Evolutionary conservation across 2,329 filamentous ascomycete genomes (phyloP), one percentile per base, ranked within the genome.

Genomic region (Colletotrichum truncatum): DNA sequence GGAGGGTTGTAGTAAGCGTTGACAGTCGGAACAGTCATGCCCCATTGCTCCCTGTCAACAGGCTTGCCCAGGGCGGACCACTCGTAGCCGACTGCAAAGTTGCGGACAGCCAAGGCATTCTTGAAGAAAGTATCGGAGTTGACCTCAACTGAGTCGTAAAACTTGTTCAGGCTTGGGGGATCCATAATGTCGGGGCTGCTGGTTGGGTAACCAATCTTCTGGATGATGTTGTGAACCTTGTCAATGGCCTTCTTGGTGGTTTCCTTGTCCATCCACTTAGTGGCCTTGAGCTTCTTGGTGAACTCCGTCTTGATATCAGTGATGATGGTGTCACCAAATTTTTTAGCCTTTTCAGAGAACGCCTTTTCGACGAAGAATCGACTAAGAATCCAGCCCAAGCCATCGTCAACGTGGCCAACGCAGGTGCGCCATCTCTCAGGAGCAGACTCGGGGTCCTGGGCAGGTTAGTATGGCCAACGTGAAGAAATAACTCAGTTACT

Each of bases 281-380:
- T 86, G 3, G 79, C 76, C 34, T 85, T 80, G 46, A 92, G 77
- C 64, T 86, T 90, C 61, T 86, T 73, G 3, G 85, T 84, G 70
- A 93, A 93, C 18, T 87, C 84, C 14, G 85, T 81, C 74, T 91
- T 91, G 73, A 93, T 90, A 68, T 92, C 88, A 9, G 85, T 85
- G n/a, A 93, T 85, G 69, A 94, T 89, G 57, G 88, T 84, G 63
- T 92, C 88, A 14, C 89, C 89, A 46, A 91, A 86, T 4, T 86
- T 77, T 73, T 91, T 91, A 0, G 89, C 89, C 18, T 87, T 84
- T 11, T 89, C 83, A 0, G 89, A 87, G 71, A 93, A 93, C 1
- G 89, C 84, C 51, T 87, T 87, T 67, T 92, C 85, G 2, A 93
- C 82, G 68, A 89, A 93, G 78, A 93, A 92, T 21, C 89, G 86